Conservation (phyloP, 2,329 filamentous ascomycete genomes). For the Camillea tinctor region DNA sequence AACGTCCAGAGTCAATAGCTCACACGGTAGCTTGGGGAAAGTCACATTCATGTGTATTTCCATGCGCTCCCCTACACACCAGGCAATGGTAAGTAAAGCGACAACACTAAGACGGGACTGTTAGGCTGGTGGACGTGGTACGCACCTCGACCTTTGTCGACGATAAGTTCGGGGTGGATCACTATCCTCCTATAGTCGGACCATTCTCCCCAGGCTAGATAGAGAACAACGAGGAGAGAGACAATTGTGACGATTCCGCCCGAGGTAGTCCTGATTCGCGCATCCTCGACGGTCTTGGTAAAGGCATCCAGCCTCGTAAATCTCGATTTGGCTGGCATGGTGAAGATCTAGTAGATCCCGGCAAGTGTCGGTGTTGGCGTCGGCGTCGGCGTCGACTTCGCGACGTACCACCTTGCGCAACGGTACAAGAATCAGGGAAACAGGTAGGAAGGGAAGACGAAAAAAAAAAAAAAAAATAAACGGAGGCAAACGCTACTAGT, state of each 20-base stretch:
- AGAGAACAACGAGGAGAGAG: slow-evolving; percentile 84
- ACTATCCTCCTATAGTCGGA: slow-evolving; percentile 82
- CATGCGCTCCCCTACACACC: slow-evolving; percentile 77
- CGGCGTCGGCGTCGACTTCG: background rate
- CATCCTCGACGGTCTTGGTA: slow-evolving; percentile 98
- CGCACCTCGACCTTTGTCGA: slow-evolving; percentile 92
- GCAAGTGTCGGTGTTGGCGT: too few species aligned
- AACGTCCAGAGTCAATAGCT: slow-evolving; percentile 92
- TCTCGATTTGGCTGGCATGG: slow-evolving; percentile 86
- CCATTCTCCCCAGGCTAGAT: slow-evolving; percentile 94
- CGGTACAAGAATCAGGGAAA: background rate
- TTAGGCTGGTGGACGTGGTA: slow-evolving; percentile 4
- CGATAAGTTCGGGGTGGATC: slow-evolving; percentile 88
- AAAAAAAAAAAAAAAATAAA: too few species aligned
- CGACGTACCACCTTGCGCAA: background rate
- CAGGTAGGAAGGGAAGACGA: background rate
- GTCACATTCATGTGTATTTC: slow-evolving; percentile 98
- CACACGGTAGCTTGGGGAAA: slow-evolving; percentile 91
- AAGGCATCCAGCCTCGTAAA: slow-evolving; percentile 98
- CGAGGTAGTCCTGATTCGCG: slow-evolving; percentile 89
- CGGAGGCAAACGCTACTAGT: background rate
- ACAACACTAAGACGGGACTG: slow-evolving; percentile 5
- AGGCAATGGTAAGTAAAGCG: slow-evolving; percentile 23
- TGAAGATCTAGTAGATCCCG: slow-evolving; percentile 6
- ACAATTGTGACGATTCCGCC: slow-evolving; percentile 93